Evolutionary conservation across 2,329 filamentous ascomycete genomes (phyloP), one percentile per base, ranked within the genome.

Genomic region (Trichoderma atroviride): DNA sequence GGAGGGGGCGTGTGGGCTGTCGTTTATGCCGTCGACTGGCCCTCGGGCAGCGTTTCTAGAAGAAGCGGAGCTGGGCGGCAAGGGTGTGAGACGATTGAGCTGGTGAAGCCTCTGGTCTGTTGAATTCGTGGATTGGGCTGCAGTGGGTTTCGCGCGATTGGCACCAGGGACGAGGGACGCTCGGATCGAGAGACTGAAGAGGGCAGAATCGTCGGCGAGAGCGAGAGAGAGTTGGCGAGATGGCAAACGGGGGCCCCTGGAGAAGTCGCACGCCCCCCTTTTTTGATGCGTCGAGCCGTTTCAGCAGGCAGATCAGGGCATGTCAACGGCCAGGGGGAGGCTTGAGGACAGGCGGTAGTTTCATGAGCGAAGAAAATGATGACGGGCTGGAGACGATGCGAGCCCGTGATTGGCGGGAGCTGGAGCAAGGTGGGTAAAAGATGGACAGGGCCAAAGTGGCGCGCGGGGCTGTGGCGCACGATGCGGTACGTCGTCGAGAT

Each of bases 61-160:
- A 77, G 75, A 72, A 77, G 75, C 78, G 76, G 76, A 75, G 75
- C 73, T 73, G 16, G 72, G 73, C 72, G 70, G 55, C 64, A 60
- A 62, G 70, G 61, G 69, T 60, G 61, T 66, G 69, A 71, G 72
- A 74, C 71, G 69, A 72, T 68, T 73, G 27, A 33, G n/a, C 55
- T 57, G 55, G 33, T 33, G 56, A 58, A 58, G 56, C 56, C 56
- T 58, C 56, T 58, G n/a, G 33, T 58, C 55, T 58, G n/a, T 24
- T 50, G 50, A 29, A n/a, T 33, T 53, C 22, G 31, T 47, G 14
- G 35, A 40, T 53, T 56, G 29, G 40, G 50, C 27, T 29, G 47
- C 47, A 31, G 63, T 22, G 22, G 33, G 33, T 13, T 24, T 59
- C 56, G 33, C 31, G 55, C 55, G 29, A 33, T 58, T 31, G 27